phyloP scores from a whole-genome alignment of 441 rosid genomes.

The Brassica balearica region DNA sequence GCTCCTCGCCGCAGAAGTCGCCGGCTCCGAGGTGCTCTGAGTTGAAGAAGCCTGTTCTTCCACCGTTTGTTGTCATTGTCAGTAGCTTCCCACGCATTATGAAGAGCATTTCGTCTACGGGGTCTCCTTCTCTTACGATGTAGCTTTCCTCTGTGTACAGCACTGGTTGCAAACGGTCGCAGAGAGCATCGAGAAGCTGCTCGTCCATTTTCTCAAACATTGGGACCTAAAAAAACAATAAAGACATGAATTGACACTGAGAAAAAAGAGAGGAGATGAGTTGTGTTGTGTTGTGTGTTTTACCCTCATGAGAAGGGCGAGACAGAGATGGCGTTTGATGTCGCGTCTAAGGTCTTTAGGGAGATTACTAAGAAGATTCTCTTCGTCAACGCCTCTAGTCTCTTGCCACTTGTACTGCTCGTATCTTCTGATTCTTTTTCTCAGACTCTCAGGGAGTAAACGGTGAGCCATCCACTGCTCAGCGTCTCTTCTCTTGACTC shows the following conservation, averaged over 20 bases:
- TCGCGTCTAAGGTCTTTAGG: slow-evolving; percentile 76
- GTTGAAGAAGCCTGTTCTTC: slow-evolving; percentile 66
- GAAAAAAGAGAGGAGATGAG: not conserved
- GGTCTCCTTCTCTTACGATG: slow-evolving; percentile 76
- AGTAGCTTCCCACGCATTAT: slow-evolving; percentile 74
- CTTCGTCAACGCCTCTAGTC: slow-evolving; percentile 77
- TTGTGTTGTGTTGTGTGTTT: not conserved
- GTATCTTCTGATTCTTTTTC: slow-evolving; percentile 62
- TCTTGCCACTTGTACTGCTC: slow-evolving; percentile 80
- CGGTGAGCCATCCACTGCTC: slow-evolving; percentile 85
- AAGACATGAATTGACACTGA: slow-evolving; percentile 12
- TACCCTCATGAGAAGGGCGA: slow-evolving; percentile 72
- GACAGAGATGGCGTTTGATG: slow-evolving; percentile 83
- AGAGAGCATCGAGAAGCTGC: slow-evolving; percentile 68
- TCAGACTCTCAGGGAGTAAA: slow-evolving; percentile 59
- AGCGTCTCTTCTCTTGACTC: slow-evolving; percentile 67
- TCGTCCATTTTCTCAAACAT: slow-evolving; percentile 78
- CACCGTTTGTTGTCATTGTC: slow-evolving; percentile 68
- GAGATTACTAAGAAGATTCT: slow-evolving; percentile 63
- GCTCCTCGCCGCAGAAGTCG: slow-evolving; percentile 88
- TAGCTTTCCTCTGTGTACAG: slow-evolving; percentile 77
- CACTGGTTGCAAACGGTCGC: slow-evolving; percentile 78
- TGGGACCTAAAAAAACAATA: slow-evolving; percentile 54
- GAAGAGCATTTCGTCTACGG: slow-evolving; percentile 82
- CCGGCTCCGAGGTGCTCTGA: slow-evolving; percentile 62